phyloP scores from a whole-genome alignment of 2,329 filamentous ascomycete species.

The Talaromyces sp. region DNA sequence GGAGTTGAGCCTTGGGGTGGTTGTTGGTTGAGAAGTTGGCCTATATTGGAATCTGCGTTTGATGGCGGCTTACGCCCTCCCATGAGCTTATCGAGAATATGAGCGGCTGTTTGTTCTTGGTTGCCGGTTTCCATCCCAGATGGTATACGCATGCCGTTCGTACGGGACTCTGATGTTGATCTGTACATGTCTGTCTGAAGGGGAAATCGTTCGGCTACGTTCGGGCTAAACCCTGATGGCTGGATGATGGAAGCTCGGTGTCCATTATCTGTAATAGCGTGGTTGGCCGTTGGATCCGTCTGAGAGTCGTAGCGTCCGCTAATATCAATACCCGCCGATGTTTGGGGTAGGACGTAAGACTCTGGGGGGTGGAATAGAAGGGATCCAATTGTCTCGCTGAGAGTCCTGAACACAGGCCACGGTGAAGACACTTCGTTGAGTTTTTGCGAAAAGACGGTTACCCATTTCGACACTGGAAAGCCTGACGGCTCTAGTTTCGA shows the following conservation, averaged over 20 bases:
- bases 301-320: neutral
- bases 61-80: slow-evolving; percentile 9
- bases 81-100: slow-evolving; percentile 27
- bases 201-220: neutral
- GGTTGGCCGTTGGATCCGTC: neutral
- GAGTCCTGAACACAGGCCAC: slow-evolving; percentile 38
- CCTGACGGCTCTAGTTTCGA: slow-evolving; percentile 31
- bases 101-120: slow-evolving; percentile 16
- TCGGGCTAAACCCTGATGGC: slow-evolving; percentile 1
- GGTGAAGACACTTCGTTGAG: slow-evolving; percentile 27
- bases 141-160: neutral
- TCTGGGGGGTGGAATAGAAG: slow-evolving; percentile 25
- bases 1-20: slow-evolving; percentile 27
- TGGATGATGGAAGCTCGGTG: neutral
- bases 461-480: slow-evolving; percentile 38
- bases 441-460: slow-evolving; percentile 34
- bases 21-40: slow-evolving; percentile 6
- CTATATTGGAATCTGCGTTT: slow-evolving; percentile 20
- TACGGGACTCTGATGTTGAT: neutral
- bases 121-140: slow-evolving; percentile 1
- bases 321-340: neutral
- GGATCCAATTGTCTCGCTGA: slow-evolving; percentile 32
- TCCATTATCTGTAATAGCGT: neutral
- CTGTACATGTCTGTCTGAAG: slow-evolving; percentile 4
- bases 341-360: slow-evolving; percentile 6